Evolutionary conservation across 1,284 basidiomycete genomes (phyloP), one percentile per base, ranked within the genome.

Genomic region (Mrakiaceae sp.): DNA sequence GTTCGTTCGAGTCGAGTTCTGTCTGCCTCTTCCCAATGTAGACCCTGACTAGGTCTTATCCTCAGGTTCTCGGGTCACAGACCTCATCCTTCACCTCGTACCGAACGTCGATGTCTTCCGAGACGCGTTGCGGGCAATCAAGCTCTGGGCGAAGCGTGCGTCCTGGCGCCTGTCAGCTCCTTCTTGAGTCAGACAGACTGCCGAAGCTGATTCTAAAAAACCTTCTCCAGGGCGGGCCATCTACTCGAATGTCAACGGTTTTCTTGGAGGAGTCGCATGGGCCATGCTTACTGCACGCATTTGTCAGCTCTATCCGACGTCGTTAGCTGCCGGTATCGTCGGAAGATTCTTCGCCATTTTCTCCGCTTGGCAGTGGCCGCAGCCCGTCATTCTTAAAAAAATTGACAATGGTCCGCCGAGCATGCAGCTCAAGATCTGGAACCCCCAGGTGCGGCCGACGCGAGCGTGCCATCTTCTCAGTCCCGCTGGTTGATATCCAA

Each of bases 191-290:
- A 51, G 5, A 39, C 27, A 14, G 40, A 10, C 9, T 16, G 9
- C 52, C 39, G n/a, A 4, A 4, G 52, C 16, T 54, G n/a, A 39
- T 39, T 7, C 52, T 54, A 39, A 40, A 9, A 14, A 10, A 6
- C 52, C 4, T 58, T n/a, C 61, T 58, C 66, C 71, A 94, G 90
- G 86, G 69, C 83, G 93, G 77, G 96, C 94, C 40, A 96, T 99
- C 68, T 98, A 98, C 77, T 94, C 93, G 4, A 99, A 99, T 77
- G 91, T 98, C 14, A 91, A 95, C 72, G 96, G 95, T 42, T 99
- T 98, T 77, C 83, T 95, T 54, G 96, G 96, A 70, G 96, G 96
- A 77, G 95, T 98, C 3, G 95, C 94, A 27, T 99, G 96, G 96
- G 92, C 94, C 6, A 91, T 98, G 82, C 83, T 98, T 58, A 94